phyloP scores from a whole-genome alignment of 2,329 filamentous ascomycete genomes.

The Metarhizium guizhouense region DNA sequence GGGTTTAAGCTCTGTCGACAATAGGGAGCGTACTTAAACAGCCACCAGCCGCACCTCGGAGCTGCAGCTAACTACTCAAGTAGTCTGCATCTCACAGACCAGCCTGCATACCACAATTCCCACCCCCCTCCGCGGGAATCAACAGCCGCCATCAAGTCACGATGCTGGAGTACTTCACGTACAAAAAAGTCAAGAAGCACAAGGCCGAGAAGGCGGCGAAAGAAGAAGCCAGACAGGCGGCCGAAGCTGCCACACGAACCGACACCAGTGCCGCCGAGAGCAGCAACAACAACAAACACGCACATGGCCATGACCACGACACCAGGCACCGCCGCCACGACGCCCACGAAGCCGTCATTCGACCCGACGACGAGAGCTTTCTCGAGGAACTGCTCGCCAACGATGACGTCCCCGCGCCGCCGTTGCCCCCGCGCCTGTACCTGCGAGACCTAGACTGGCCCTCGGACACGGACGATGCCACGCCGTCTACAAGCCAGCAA shows the following conservation, averaged over 20 bases:
- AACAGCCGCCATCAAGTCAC: slow-evolving; percentile 8
- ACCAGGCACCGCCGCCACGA: not conserved
- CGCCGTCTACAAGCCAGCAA: slow-evolving; percentile 3
- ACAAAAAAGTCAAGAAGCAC: slow-evolving; percentile 55
- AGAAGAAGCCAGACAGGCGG: slow-evolving; percentile 13
- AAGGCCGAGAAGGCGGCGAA: slow-evolving; percentile 38
- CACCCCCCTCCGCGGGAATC: too few relatives aligned
- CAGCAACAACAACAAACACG: slow-evolving; percentile 1
- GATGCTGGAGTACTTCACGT: slow-evolving; percentile 56
- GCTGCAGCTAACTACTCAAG: too few relatives aligned
- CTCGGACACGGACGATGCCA: slow-evolving; percentile 21
- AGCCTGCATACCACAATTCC: too few relatives aligned
- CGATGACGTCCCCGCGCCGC: slow-evolving; percentile 36
- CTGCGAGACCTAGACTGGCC: slow-evolving; percentile 42
- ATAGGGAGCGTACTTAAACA: too few relatives aligned
- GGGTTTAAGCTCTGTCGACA: too few relatives aligned
- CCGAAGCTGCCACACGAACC: slow-evolving; percentile 8
- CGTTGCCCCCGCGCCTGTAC: slow-evolving; percentile 45
- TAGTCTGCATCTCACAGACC: too few relatives aligned
- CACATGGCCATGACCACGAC: slow-evolving; percentile 5
- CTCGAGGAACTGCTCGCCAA: slow-evolving; percentile 42
- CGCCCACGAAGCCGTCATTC: slow-evolving; percentile 34
- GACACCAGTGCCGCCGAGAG: slow-evolving; percentile 7
- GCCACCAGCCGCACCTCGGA: too few relatives aligned
- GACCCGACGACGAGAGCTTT: slow-evolving; percentile 49